Conservation (phyloP, 805 yeast genomes). For the Schizosaccharomyces osmophilus region DNA sequence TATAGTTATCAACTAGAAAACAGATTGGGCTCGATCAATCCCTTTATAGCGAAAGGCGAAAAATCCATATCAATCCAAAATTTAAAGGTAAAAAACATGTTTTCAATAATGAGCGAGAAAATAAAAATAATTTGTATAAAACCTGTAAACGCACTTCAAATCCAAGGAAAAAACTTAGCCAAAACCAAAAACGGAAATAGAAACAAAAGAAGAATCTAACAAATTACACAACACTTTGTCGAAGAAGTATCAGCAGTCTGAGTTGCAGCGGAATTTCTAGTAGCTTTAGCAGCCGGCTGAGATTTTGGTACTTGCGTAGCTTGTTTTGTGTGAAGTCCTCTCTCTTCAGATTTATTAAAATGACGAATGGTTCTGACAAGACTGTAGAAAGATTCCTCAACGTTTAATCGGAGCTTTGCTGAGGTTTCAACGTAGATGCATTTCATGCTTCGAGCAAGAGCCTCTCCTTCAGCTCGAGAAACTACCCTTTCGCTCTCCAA, state of each 20-base stretch:
- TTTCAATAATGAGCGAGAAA: too few relatives aligned
- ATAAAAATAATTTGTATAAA: too few relatives aligned
- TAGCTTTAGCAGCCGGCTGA: not conserved
- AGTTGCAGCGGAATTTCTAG: not conserved
- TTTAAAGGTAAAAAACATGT: too few relatives aligned
- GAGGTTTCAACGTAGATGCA: constrained; percentile 61
- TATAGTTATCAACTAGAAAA: too few relatives aligned
- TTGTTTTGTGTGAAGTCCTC: not conserved
- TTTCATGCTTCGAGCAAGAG: constrained; percentile 41
- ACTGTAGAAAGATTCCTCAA: constrained; percentile 59
- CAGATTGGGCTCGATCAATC: too few relatives aligned
- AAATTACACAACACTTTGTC: not conserved
- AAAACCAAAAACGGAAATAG: not conserved
- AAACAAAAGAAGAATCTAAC: not conserved
- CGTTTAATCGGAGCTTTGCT: constrained; percentile 77
- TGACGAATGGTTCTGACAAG: constrained; percentile 27
- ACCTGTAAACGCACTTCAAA: too few relatives aligned
- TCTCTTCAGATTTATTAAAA: constrained; percentile 4
- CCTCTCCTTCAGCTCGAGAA: constrained; percentile 40
- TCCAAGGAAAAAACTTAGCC: too few relatives aligned
- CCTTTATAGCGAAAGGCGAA: too few relatives aligned
- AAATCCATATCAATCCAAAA: too few relatives aligned
- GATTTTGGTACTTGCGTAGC: not conserved
- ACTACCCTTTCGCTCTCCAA: constrained; percentile 45
- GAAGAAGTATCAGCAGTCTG: not conserved